Conservation (phyloP, 192 early-diverging fungal species). For the Coemansia aciculifera region DNA sequence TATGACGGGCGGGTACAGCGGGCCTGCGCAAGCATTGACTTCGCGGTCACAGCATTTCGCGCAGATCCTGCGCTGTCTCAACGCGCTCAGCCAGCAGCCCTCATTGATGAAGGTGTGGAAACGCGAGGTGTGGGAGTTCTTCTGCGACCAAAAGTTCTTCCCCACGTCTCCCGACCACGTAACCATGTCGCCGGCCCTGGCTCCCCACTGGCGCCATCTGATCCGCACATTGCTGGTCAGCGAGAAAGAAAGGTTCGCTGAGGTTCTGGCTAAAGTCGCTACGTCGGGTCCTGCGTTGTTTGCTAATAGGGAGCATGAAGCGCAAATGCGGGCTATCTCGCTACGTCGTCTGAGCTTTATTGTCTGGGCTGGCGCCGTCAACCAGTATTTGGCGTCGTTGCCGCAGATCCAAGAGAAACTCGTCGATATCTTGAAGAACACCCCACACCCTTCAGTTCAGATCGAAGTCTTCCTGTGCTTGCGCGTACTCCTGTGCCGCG, state of each 20-base stretch:
- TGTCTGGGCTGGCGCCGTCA: conserved; percentile 67
- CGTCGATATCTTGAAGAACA: conserved; percentile 81
- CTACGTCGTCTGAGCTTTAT: conserved; percentile 80
- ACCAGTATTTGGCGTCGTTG: conserved; percentile 79
- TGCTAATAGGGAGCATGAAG: conserved; percentile 81
- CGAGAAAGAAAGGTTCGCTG: conserved; percentile 77
- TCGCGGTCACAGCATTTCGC: conserved; percentile 45
- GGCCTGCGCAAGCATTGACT: conserved; percentile 26
- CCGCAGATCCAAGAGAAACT: conserved; percentile 85
- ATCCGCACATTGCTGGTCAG: conserved; percentile 67
- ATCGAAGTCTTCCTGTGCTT: conserved; percentile 84
- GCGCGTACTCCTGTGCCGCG: conserved; percentile 74
- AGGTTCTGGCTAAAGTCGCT: conserved; percentile 71
- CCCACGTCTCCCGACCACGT: conserved; percentile 18
- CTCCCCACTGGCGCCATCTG: conserved; percentile 67
- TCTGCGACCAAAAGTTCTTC: conserved; percentile 51
- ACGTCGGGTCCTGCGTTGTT: conserved; percentile 66
- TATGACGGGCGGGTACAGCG: conserved; percentile 52
- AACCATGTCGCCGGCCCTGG: conserved; percentile 36
- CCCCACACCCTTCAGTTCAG: conserved; percentile 68
- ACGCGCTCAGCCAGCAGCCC: conserved; percentile 36
- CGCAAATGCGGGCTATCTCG: conserved; percentile 62
- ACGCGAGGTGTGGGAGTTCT: conserved; percentile 55
- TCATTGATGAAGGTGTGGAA: conserved; percentile 49
- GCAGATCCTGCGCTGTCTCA: conserved; percentile 33